Conservation (phyloP, 2,329 filamentous ascomycete species). For the Colletotrichum costaricense region DNA sequence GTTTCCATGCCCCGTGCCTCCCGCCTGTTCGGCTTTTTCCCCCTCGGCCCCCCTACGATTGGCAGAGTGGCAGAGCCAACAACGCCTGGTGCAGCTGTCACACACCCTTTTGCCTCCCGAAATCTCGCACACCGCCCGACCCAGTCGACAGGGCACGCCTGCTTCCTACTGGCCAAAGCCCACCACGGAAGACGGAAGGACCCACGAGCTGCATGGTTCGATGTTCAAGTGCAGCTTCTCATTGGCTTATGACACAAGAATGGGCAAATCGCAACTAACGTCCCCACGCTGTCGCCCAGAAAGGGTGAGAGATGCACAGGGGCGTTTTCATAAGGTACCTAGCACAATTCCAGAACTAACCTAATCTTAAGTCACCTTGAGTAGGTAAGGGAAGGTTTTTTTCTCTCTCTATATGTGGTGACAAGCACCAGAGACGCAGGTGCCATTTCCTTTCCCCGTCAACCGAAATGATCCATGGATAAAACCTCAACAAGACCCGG, state of each 20-base stretch:
- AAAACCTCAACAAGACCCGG: slow-evolving; percentile 38
- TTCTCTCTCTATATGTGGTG: slow-evolving; percentile 3
- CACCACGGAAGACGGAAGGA: slow-evolving; percentile 32
- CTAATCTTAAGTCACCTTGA: slow-evolving; percentile 4
- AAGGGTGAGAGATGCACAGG: slow-evolving; percentile 15
- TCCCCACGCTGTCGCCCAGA: not conserved
- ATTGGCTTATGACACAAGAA: slow-evolving; percentile 14
- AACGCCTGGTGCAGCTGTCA: not conserved
- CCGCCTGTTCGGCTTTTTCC: not conserved
- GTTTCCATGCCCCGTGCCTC: slow-evolving; percentile 18
- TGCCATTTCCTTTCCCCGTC: slow-evolving; percentile 35
- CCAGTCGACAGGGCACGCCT: slow-evolving; percentile 9
- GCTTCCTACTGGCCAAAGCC: slow-evolving; percentile 1
- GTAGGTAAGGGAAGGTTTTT: no score
- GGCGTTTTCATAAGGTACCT: slow-evolving; percentile 21
- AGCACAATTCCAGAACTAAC: slow-evolving; percentile 20
- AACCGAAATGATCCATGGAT: slow-evolving; percentile 39
- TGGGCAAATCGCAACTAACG: not conserved
- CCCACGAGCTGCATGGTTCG: slow-evolving; percentile 26
- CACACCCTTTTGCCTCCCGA: slow-evolving; percentile 20
- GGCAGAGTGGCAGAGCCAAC: not conserved
- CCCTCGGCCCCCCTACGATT: slow-evolving; percentile 8
- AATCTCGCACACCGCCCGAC: slow-evolving; percentile 31
- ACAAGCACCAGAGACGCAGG: not conserved
- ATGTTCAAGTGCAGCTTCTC: slow-evolving; percentile 12